These are phyloP conservation scores for Penicillium parvum DNA, from an alignment of 495 filamentous ascomycete genomes.

Conservation along the genomic window DNA sequence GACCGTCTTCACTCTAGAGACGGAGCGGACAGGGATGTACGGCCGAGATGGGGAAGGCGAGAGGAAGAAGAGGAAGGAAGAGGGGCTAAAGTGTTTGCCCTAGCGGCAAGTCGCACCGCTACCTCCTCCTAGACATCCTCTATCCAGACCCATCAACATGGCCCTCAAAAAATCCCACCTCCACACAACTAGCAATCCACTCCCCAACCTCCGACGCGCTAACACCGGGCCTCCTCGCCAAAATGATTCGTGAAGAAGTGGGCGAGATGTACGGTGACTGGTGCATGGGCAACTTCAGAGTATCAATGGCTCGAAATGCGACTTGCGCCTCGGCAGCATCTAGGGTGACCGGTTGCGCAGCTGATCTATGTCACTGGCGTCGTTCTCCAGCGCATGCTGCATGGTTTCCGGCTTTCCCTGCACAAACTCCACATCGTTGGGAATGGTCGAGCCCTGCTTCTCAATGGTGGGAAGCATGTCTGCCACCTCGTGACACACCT, in stretches of 20 bases:
- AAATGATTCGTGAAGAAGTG: constrained; percentile 64
- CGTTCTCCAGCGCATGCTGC: constrained; percentile 65
- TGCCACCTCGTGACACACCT: constrained; percentile 42
- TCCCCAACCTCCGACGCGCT: constrained; percentile 67
- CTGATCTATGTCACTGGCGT: constrained; percentile 65
- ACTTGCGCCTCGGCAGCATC: constrained; percentile 71
- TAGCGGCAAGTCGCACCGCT: no score
- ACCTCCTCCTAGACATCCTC: constrained; percentile 86
- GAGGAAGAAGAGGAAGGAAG: no score
- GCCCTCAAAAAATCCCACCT: constrained; percentile 17
- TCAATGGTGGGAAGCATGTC: constrained; percentile 55
- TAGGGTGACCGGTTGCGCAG: constrained; percentile 55
- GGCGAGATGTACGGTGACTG: constrained; percentile 73
- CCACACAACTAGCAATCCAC: constrained; percentile 61
- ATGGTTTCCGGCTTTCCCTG: constrained; percentile 67
- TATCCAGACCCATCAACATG: constrained; percentile 61
- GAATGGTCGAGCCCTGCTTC: constrained; percentile 59
- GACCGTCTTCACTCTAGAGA: no score
- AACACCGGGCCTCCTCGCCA: constrained; percentile 57
- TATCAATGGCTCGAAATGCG: constrained; percentile 70
- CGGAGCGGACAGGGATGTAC: no score
- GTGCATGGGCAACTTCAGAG: constrained; percentile 67
- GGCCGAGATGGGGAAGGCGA: no score
- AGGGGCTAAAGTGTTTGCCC: no score
- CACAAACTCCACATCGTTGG: constrained; percentile 71